Evolutionary conservation across 805 yeast species (phyloP), one percentile per base, ranked within the genome.

Genomic region (Metschnikowia similis): DNA sequence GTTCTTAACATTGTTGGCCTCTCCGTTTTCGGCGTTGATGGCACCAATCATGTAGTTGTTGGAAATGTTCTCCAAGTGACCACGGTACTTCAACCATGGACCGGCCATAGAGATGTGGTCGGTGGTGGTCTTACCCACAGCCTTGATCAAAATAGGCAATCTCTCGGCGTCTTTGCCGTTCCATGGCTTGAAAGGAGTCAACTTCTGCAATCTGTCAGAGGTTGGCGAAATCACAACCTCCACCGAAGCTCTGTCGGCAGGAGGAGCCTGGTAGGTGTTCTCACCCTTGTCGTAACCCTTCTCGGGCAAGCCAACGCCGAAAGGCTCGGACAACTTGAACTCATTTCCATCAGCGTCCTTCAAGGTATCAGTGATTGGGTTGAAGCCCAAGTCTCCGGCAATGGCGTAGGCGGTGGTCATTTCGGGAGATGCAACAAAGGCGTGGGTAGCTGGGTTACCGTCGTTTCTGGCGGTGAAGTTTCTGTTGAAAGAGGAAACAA

Each of bases 41-140:
- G 98, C 98, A 81, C 99, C 99, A 81, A 92, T 92, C 96, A 92
- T 91, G 80, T 94, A 92, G 83, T 94, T 92, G 84, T 92, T 90
- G 61, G 97, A 90, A 70, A 92, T 94, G 85, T 92, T 92, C 80
- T 90, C 92, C 79, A 92, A 82, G 80, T 92, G 99, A 77, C 99
- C 99, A 82, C 97, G 89, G 92, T 92, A 92, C 81, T 92, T 92
- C 83, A 92, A 87, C 99, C 99, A 92, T 70, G 98, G 97, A 78
- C 99, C 99, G 69, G 99, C 99, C 96, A 89, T 91, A 66, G 98
- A 92, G 67, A 92, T 92, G 79, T 92, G 99, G 80, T 92, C 99
- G 64, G 99, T 92, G 66, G 99, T 92, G 72, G 97, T 91, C 83
- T 92, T 92, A 79, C 97, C 98, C 56, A 85, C 79, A 61, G 97